A percentile compares a stretch with the other conserved stretches of the same genome.
These are phyloP conservation scores for Xylaria sp. DNA, from an alignment of 2,329 filamentous ascomycete species.

Conservation along the genomic window DNA sequence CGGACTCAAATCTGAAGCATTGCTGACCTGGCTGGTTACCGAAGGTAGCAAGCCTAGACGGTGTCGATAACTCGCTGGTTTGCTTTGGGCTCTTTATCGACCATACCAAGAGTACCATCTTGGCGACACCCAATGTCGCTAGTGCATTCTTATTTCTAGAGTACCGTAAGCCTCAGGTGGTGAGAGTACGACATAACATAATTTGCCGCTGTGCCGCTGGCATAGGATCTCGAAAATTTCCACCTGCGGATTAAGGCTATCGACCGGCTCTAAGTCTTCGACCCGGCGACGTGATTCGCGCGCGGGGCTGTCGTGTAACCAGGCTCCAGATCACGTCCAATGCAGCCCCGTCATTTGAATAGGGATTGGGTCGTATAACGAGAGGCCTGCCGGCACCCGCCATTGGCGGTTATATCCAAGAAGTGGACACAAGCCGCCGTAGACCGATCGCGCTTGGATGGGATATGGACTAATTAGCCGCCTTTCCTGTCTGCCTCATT, in stretches of 20 bases:
- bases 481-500: conserved; percentile 71
- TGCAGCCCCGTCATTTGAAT: conserved; percentile 10
- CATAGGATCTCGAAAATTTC: not conserved
- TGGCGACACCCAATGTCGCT: not conserved
- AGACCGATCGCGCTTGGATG: conserved; percentile 24
- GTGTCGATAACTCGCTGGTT: conserved; percentile 12
- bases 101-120: not conserved
- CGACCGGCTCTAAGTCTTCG: not conserved
- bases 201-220: not conserved
- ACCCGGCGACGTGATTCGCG: conserved; percentile 3
- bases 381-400: conserved; percentile 17
- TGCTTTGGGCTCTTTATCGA: not conserved
- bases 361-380: conserved; percentile 7
- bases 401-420: conserved; percentile 44
- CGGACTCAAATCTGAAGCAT: conserved; percentile 25
- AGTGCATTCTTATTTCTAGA: not conserved
- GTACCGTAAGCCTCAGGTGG: not conserved
- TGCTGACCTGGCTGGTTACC: conserved; percentile 27
- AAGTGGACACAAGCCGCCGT: conserved; percentile 34
- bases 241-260: not conserved
- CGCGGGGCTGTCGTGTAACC: conserved; percentile 4
- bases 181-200: not conserved
- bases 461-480: conserved; percentile 56
- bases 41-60: not conserved
- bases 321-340: conserved; percentile 19